phyloP scores from a whole-genome alignment of 1,284 basidiomycete species.

The Veloporphyrellus conicus region DNA sequence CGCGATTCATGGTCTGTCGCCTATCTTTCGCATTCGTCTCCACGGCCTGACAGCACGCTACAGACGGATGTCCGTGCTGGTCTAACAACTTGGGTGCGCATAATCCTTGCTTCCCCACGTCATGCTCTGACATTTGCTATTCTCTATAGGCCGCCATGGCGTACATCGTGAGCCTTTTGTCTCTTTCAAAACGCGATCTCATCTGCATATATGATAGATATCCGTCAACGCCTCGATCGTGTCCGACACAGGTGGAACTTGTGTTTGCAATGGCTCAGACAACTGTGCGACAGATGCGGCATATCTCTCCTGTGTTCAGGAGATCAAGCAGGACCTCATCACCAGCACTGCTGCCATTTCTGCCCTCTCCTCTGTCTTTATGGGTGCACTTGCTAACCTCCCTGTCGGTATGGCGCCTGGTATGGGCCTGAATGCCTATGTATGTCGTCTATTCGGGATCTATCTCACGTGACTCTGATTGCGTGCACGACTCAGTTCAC shows the following conservation, averaged over 20 bases:
- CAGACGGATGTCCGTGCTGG: conserved; percentile 81
- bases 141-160: conserved; percentile 58
- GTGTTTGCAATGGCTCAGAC: conserved; percentile 60
- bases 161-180: conserved; percentile 48
- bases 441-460: conserved; percentile 35
- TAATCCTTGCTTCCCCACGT: background rate
- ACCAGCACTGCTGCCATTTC: conserved; percentile 76
- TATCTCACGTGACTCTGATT: background rate
- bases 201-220: conserved; percentile 46
- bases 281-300: conserved; percentile 52
- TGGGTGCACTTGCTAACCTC: conserved; percentile 82
- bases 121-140: conserved; percentile 6
- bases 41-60: conserved; percentile 4
- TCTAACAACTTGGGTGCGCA: conserved; percentile 72
- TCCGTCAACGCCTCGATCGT: conserved; percentile 82
- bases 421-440: conserved; percentile 80
- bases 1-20: conserved; percentile 63
- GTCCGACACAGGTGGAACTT: conserved; percentile 75
- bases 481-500: conserved; percentile 55
- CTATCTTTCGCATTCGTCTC: background rate
- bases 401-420: conserved; percentile 80
- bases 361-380: conserved; percentile 71
- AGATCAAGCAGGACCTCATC: conserved; percentile 69
- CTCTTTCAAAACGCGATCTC: background rate
- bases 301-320: conserved; percentile 66